phyloP scores from a whole-genome alignment of 495 filamentous ascomycete species.

The Neurospora intermedia region DNA sequence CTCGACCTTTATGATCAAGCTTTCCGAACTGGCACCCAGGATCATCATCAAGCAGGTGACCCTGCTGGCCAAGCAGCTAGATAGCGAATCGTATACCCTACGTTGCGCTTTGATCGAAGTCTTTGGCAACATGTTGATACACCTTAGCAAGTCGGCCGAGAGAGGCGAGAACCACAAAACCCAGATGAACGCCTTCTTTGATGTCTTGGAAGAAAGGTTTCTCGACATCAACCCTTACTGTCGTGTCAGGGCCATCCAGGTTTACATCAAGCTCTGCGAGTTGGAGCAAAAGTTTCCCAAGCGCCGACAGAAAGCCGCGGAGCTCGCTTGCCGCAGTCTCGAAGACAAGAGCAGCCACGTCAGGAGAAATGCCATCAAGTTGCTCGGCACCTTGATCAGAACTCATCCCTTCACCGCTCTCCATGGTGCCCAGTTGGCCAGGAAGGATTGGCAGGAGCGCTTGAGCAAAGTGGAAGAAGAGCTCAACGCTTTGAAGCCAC shows the following conservation, averaged over 20 bases:
- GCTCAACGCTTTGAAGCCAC: conserved; percentile 68
- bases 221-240: conserved; percentile 96
- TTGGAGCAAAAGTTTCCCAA: conserved; percentile 93
- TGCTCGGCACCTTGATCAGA: conserved; percentile 74
- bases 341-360: conserved; percentile 99
- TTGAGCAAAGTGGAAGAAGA: conserved; percentile 73
- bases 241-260: conserved; percentile 82
- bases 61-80: conserved; percentile 80
- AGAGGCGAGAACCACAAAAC: conserved; percentile 80
- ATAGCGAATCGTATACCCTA: conserved; percentile 95
- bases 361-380: conserved; percentile 85
- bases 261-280: conserved; percentile 83
- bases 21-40: conserved; percentile 91
- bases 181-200: conserved; percentile 93
- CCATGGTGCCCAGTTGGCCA: conserved; percentile 76
- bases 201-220: conserved; percentile 91
- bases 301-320: conserved; percentile 72
- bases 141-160: conserved; percentile 86
- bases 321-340: conserved; percentile 75
- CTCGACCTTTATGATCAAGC: conserved; percentile 87
- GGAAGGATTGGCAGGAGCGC: conserved; percentile 73
- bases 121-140: conserved; percentile 90
- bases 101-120: conserved; percentile 92
- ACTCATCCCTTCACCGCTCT: conserved; percentile 90
- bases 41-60: conserved; percentile 97